These are phyloP conservation scores for Aegilops speltoides DNA, from an alignment of 176 grass and related monocot genomes.

Conservation along the genomic window DNA sequence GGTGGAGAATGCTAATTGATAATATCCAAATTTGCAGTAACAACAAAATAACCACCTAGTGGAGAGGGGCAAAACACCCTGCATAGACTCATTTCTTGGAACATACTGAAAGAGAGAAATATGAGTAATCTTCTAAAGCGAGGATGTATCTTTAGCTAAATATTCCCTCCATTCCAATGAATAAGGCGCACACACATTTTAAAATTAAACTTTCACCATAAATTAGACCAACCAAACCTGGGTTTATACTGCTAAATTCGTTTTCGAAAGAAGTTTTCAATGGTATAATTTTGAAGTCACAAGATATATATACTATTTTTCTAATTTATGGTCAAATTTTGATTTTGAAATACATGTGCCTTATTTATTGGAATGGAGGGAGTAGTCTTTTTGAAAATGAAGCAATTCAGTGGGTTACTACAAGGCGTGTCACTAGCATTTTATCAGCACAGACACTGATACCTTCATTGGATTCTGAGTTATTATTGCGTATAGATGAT, in stretches of 20 bases:
- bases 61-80: slow-evolving; percentile 1
- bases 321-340: no score
- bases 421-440: background rate
- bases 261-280: no score
- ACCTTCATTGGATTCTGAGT: background rate
- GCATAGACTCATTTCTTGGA: background rate
- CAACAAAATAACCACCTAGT: background rate
- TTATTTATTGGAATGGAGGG: no score
- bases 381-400: background rate
- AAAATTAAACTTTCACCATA: no score
- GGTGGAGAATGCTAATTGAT: background rate
- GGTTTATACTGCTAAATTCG: no score
- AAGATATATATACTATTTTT: no score
- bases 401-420: background rate
- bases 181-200: no score
- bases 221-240: no score
- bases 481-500: background rate
- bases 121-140: background rate
- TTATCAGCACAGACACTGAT: background rate
- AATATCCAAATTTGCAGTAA: background rate
- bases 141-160: background rate
- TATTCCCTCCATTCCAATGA: no score
- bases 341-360: no score
- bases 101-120: background rate
- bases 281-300: no score